A percentile compares a stretch with the other conserved stretches of the same genome.
Conservation (phyloP, 2,329 filamentous ascomycete genomes). For the Aureobasidium sp. region DNA sequence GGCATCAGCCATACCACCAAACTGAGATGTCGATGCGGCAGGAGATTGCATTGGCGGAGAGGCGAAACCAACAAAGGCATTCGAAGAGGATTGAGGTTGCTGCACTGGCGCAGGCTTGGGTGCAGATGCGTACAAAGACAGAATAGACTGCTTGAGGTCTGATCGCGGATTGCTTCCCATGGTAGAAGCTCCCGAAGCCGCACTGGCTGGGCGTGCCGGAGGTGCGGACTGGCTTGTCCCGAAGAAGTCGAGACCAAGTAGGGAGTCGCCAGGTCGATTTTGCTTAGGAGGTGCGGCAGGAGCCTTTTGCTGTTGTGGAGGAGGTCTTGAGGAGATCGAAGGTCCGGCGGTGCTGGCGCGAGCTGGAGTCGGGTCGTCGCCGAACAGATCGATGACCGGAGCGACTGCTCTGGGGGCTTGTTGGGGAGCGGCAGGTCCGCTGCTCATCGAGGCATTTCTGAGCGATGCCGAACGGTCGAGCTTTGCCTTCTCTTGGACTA, state of each 20-base stretch:
- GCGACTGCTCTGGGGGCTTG: constrained; percentile 15
- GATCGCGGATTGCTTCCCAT: constrained; percentile 64
- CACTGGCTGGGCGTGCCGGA: constrained; percentile 66
- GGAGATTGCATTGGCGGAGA: constrained; percentile 42
- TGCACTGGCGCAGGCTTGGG: constrained; percentile 63
- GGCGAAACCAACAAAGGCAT: constrained; percentile 54
- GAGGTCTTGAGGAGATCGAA: constrained; percentile 55
- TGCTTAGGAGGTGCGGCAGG: constrained; percentile 37
- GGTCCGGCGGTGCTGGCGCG: constrained; percentile 69
- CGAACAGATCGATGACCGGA: constrained; percentile 67
- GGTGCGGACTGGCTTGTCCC: constrained; percentile 61
- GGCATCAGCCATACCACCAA: constrained; percentile 67
- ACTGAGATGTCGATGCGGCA: constrained; percentile 38
- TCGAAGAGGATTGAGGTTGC: constrained; percentile 36
- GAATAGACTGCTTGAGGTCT: constrained; percentile 92
- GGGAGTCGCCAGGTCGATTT: constrained; percentile 71
- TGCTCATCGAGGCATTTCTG: constrained; percentile 26
- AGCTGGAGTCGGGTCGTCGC: constrained; percentile 55
- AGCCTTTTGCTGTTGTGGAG: constrained; percentile 21
- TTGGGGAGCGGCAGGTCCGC: constrained; percentile 10
- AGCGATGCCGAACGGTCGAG: constrained; percentile 51
- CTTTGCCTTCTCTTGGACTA: constrained; percentile 63
- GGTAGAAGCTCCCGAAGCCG: constrained; percentile 52
- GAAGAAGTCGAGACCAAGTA: constrained; percentile 89
- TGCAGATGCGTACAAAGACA: constrained; percentile 83